Conservation (phyloP, 345 rosid genomes). For the Ailanthus altissimus region DNA sequence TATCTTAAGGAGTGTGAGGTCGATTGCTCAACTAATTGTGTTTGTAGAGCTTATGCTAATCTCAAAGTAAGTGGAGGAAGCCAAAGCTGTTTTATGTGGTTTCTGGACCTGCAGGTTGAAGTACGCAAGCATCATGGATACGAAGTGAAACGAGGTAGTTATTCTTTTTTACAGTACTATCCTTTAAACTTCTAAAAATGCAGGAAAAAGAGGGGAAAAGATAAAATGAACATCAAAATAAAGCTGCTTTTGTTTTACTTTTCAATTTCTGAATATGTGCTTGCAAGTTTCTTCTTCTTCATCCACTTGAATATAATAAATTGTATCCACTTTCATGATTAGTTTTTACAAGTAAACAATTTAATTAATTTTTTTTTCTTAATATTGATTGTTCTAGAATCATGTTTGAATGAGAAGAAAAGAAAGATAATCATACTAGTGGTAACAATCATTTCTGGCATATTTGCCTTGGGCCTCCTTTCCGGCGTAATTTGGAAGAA, state of each 20-base stretch:
- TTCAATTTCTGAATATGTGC: neutral
- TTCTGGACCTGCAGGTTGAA: slow-evolving; percentile 30
- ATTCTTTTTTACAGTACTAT: neutral
- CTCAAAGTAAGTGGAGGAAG: slow-evolving; percentile 28
- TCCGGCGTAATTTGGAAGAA: slow-evolving; percentile 8
- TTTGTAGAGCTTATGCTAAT: slow-evolving; percentile 32
- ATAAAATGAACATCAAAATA: neutral
- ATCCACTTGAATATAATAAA: neutral
- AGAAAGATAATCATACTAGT: neutral
- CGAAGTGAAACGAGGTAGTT: neutral
- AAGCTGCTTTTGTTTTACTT: neutral
- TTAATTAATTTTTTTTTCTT: neutral
- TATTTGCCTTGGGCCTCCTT: neutral
- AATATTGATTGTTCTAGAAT: neutral
- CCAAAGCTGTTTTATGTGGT: slow-evolving; percentile 34
- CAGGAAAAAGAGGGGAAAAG: neutral
- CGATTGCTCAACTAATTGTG: slow-evolving; percentile 28
- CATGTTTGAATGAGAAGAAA: neutral
- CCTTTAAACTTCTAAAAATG: neutral
- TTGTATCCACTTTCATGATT: neutral
- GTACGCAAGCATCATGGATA: neutral
- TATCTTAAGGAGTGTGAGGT: slow-evolving; percentile 22
- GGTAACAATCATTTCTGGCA: neutral
- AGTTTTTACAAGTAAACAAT: neutral
- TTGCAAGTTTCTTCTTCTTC: neutral